phyloP scores from a whole-genome alignment of 768 basidiomycete genomes.

The Termitomyces sp. region DNA sequence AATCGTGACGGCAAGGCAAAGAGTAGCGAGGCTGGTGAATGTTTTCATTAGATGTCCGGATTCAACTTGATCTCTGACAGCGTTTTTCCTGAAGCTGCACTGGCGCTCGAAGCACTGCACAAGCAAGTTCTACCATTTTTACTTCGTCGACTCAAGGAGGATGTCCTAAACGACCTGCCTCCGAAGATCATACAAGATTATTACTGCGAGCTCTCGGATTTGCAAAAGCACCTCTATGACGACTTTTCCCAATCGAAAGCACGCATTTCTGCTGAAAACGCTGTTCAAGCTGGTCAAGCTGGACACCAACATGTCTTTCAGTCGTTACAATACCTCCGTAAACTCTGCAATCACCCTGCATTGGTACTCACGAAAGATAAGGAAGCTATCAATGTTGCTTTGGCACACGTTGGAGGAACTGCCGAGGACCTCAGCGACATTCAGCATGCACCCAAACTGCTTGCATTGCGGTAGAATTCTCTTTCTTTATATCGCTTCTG shows the following conservation, averaged over 20 bases:
- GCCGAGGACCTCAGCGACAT: constrained; percentile 65
- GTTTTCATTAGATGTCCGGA: not conserved
- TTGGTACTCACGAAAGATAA: constrained; percentile 80
- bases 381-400: constrained; percentile 54
- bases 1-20: constrained; percentile 95
- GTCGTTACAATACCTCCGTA: constrained; percentile 92
- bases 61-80: not conserved
- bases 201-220: constrained; percentile 93
- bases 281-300: constrained; percentile 47
- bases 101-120: constrained; percentile 93
- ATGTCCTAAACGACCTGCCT: constrained; percentile 91
- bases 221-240: constrained; percentile 94
- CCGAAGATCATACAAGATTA: constrained; percentile 99
- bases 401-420: constrained; percentile 53
- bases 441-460: constrained; percentile 89
- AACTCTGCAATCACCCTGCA: constrained; percentile 96
- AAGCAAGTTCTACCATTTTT: constrained; percentile 99
- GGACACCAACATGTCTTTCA: constrained; percentile 92
- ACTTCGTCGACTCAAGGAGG: constrained; percentile 93
- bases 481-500: not conserved
- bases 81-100: constrained; percentile 57
- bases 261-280: constrained; percentile 59
- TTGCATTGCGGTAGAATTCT: constrained; percentile 72
- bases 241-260: constrained; percentile 86
- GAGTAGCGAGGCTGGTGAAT: constrained; percentile 89